Evolutionary conservation across 805 yeast genomes (phyloP).

Genomic region (Debaryomyces maramus): DNA sequence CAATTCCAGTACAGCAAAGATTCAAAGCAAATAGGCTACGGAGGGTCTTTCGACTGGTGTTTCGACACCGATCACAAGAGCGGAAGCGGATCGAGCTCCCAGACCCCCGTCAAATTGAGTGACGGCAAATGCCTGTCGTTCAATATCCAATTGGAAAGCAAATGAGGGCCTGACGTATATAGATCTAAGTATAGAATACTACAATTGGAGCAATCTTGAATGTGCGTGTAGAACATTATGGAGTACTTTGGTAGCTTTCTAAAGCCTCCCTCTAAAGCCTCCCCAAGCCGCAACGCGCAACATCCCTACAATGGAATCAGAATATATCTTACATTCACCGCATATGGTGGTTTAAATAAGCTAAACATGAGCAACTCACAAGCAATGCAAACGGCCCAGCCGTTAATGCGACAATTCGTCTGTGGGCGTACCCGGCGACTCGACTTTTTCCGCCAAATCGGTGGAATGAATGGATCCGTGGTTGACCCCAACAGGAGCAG

Average conservation of each 20-base stretch:
- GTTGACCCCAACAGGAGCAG: too few species aligned
- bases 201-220: too few species aligned
- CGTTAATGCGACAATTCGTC: not conserved
- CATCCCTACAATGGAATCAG: too few species aligned
- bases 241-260: too few species aligned
- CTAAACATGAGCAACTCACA: not conserved
- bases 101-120: conserved; percentile 21
- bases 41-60: conserved; percentile 65
- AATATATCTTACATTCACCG: too few species aligned
- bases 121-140: conserved; percentile 16
- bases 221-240: too few species aligned
- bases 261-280: too few species aligned
- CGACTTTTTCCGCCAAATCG: not conserved
- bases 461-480: too few species aligned
- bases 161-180: too few species aligned
- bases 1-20: conserved; percentile 59
- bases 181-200: too few species aligned
- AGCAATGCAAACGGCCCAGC: not conserved
- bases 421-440: not conserved
- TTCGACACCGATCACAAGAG: conserved; percentile 40
- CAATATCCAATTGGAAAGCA: not conserved
- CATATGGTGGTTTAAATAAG: too few species aligned
- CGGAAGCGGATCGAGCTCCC: conserved; percentile 24
- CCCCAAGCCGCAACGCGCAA: too few species aligned
- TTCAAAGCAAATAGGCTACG: conserved; percentile 52